Conservation (phyloP, 495 filamentous ascomycete species). For the Penicillium samsonianum region DNA sequence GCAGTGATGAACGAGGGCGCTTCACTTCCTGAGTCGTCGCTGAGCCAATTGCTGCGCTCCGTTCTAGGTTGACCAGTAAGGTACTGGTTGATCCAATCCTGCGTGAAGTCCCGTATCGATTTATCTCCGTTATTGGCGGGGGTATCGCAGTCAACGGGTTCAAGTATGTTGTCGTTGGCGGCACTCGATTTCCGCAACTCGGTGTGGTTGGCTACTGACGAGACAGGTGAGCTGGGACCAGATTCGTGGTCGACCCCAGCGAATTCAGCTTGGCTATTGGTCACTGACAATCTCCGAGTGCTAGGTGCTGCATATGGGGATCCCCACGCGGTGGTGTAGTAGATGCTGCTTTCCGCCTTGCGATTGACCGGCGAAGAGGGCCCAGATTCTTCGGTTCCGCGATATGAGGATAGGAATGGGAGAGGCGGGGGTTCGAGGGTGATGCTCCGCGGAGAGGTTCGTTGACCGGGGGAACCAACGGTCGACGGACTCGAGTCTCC, state of each 20-base stretch:
- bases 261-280: slow-evolving; percentile 47
- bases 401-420: slow-evolving; percentile 37
- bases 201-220: slow-evolving; percentile 52
- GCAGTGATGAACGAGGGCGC: slow-evolving; percentile 50
- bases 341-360: slow-evolving; percentile 49
- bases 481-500: slow-evolving; percentile 43
- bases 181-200: slow-evolving; percentile 53
- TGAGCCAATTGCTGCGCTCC: slow-evolving; percentile 71
- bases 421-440: slow-evolving; percentile 38
- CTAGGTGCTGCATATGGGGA: slow-evolving; percentile 67
- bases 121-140: slow-evolving; percentile 42
- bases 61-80: slow-evolving; percentile 60
- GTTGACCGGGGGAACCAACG: slow-evolving; percentile 40
- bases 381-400: slow-evolving; percentile 38
- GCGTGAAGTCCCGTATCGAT: slow-evolving; percentile 61
- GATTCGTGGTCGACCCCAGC: slow-evolving; percentile 39
- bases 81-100: slow-evolving; percentile 78
- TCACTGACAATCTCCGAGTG: slow-evolving; percentile 49
- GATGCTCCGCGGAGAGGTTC: slow-evolving; percentile 32
- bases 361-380: slow-evolving; percentile 47
- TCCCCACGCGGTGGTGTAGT: slow-evolving; percentile 71
- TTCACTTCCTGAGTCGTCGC: slow-evolving; percentile 66
- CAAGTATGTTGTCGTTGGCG: slow-evolving; percentile 26
- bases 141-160: slow-evolving; percentile 28
- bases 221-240: slow-evolving; percentile 40